Percentiles rank a stretch among this genome's conserved stretches.
Evolutionary conservation across 1,284 basidiomycete genomes (phyloP).

Genomic region (Cystobasidium pallidum): DNA sequence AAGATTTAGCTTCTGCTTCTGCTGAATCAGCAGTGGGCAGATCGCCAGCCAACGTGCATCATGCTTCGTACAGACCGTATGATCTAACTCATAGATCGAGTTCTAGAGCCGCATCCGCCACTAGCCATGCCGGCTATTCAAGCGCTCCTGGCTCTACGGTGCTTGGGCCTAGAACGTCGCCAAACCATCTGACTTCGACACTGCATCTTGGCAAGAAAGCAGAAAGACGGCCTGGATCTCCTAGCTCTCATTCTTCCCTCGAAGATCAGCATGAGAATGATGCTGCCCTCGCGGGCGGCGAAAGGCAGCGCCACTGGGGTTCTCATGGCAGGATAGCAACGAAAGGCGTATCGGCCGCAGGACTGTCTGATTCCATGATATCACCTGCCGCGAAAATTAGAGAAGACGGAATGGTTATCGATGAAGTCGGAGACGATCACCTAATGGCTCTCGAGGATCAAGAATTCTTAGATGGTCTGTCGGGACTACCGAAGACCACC

Average conservation of each 20-base stretch:
- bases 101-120: background rate
- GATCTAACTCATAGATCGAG: conserved; percentile 23
- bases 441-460: background rate
- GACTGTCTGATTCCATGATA: background rate
- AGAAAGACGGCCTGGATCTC: conserved; percentile 18
- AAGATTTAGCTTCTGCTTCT: background rate
- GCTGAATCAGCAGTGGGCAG: conserved; percentile 25
- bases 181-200: conserved; percentile 16
- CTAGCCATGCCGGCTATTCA: background rate
- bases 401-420: conserved; percentile 29
- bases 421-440: conserved; percentile 26
- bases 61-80: conserved; percentile 22
- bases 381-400: conserved; percentile 2
- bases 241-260: conserved; percentile 12
- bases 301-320: background rate
- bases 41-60: conserved; percentile 15
- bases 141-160: conserved; percentile 4
- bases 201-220: background rate
- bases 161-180: conserved; percentile 2
- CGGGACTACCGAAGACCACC: background rate
- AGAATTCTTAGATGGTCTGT: conserved; percentile 12
- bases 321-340: background rate
- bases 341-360: background rate
- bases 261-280: background rate
- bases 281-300: background rate